phyloP scores from a whole-genome alignment of 176 grass and related monocot species.

The Oryza officinalis region DNA sequence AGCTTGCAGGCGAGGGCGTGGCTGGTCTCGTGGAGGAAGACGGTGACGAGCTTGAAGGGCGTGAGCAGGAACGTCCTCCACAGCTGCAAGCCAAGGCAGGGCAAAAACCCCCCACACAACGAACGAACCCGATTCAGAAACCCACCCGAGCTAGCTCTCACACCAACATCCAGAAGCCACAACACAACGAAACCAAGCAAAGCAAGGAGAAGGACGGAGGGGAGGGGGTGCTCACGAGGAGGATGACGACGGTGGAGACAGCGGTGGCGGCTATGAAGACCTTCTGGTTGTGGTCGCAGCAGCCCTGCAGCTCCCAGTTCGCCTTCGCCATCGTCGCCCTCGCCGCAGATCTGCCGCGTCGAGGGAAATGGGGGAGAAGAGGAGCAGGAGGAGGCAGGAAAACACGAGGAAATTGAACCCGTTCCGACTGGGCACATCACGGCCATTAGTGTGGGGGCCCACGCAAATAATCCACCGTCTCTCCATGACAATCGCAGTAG shows the following conservation, averaged over 20 bases:
- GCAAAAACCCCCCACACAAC: too few species aligned
- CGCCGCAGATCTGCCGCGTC: conserved; percentile 48
- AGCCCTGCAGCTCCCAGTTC: conserved; percentile 93
- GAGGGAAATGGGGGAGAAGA: neutral
- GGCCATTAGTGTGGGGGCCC: too few species aligned
- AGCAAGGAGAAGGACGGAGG: neutral
- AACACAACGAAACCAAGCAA: neutral
- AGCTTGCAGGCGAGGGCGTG: conserved; percentile 98
- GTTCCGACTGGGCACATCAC: neutral
- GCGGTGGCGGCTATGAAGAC: conserved; percentile 74
- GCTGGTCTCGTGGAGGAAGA: conserved; percentile 99
- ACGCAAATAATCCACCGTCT: neutral
- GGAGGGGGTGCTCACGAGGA: conserved; percentile 56
- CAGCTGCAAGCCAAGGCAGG: conserved; percentile 45
- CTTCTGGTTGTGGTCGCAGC: conserved; percentile 68
- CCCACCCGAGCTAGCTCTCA: neutral
- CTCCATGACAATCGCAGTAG: too few species aligned
- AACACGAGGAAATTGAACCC: conserved; percentile 9
- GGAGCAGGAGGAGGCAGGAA: neutral
- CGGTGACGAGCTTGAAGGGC: conserved; percentile 99
- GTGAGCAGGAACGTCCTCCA: conserved; percentile 94
- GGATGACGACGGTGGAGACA: conserved; percentile 91
- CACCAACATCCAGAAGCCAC: neutral
- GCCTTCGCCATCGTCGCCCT: conserved; percentile 23
- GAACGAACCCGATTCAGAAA: neutral